phyloP scores from a whole-genome alignment of 805 yeast genomes.

The Cyberlindnera veronae region DNA sequence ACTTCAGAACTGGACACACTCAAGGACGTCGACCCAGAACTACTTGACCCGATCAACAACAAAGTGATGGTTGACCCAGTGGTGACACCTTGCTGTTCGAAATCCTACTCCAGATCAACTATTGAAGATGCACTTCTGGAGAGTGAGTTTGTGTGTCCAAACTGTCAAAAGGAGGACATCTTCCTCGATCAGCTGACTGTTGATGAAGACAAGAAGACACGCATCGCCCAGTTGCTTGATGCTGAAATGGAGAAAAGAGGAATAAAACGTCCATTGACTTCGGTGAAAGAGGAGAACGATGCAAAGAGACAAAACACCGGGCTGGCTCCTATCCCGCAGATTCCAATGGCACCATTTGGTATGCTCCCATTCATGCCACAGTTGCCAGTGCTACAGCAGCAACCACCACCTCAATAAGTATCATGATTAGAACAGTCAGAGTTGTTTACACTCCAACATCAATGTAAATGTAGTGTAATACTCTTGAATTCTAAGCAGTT shows the following conservation, averaged over 20 bases:
- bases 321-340: not conserved
- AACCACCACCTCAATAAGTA: no score
- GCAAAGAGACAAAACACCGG: constrained; percentile 15
- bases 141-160: constrained; percentile 87
- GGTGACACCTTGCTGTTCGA: constrained; percentile 76
- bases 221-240: constrained; percentile 50
- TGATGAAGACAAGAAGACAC: constrained; percentile 56
- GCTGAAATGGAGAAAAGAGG: constrained; percentile 32
- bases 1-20: constrained; percentile 26
- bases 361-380: constrained; percentile 9
- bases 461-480: no score
- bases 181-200: constrained; percentile 66
- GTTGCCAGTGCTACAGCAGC: no score
- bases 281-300: constrained; percentile 10
- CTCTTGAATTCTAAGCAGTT: constrained; percentile 17
- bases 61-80: constrained; percentile 70
- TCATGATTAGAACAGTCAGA: not conserved
- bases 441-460: no score
- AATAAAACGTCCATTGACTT: constrained; percentile 21
- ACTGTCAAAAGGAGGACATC: constrained; percentile 70
- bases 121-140: constrained; percentile 69
- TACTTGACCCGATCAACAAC: constrained; percentile 68
- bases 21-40: constrained; percentile 46
- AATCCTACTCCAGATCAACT: constrained; percentile 53
- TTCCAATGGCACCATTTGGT: constrained; percentile 18